A percentile compares a stretch with the other conserved stretches of the same genome.
phyloP scores from a whole-genome alignment of 805 yeast genomes.

The Kurtzmaniella fragi region DNA sequence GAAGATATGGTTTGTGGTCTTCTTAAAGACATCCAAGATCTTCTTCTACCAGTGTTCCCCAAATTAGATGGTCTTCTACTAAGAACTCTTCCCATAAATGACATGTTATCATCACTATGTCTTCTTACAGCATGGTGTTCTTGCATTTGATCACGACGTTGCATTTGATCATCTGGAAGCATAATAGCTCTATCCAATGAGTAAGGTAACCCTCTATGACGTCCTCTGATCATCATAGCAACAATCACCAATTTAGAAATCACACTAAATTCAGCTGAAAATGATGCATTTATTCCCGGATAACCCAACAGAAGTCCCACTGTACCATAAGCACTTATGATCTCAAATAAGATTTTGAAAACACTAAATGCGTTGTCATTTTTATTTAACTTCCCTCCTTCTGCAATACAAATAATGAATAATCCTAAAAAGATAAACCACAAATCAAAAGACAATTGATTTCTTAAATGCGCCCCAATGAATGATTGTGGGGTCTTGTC shows the following conservation, averaged over 20 bases:
- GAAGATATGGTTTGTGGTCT: not conserved
- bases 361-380: conserved; percentile 50
- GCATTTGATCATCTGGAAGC: conserved; percentile 67
- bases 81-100: not conserved
- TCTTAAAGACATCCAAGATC: not conserved
- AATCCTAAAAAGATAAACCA: conserved; percentile 90
- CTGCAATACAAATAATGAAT: conserved; percentile 83
- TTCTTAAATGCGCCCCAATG: conserved; percentile 82
- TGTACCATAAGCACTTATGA: conserved; percentile 93
- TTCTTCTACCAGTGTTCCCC: not conserved
- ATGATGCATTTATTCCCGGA: conserved; percentile 60
- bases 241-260: conserved; percentile 80
- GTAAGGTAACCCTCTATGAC: conserved; percentile 95
- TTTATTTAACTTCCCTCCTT: conserved; percentile 54
- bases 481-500: conserved; percentile 52
- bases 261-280: conserved; percentile 64
- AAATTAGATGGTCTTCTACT: not conserved
- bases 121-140: conserved; percentile 43
- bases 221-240: conserved; percentile 89
- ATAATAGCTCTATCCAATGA: conserved; percentile 90
- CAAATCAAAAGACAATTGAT: conserved; percentile 87
- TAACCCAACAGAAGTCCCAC: conserved; percentile 91
- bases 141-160: conserved; percentile 55
- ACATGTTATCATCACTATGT: not conserved
- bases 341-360: conserved; percentile 77